phyloP scores from a whole-genome alignment of 495 filamentous ascomycete species.

The Elaphomyces granulatus region DNA sequence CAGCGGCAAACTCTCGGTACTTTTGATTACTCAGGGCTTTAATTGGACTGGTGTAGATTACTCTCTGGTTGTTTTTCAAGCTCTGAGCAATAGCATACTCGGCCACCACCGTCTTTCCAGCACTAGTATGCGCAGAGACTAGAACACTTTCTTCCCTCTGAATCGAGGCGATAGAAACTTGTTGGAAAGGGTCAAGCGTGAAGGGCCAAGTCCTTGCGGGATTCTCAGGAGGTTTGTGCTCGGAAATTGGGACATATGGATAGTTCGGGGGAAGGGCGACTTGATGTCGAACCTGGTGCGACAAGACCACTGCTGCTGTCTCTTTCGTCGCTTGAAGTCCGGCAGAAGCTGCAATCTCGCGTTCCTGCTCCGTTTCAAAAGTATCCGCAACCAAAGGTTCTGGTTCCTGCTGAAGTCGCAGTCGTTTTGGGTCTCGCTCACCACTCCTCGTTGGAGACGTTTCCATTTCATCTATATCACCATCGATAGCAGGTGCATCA shows the following conservation, averaged over 20 bases:
- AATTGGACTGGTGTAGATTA: constrained; percentile 98
- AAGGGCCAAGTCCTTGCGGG: constrained; percentile 78
- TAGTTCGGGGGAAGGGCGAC: constrained; percentile 88
- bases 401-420: constrained; percentile 53
- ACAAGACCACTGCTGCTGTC: constrained; percentile 55
- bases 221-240: constrained; percentile 72
- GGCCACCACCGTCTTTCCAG: constrained; percentile 94
- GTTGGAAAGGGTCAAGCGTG: constrained; percentile 92
- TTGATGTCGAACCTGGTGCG: constrained; percentile 96
- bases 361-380: constrained; percentile 90
- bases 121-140: constrained; percentile 93
- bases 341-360: constrained; percentile 68
- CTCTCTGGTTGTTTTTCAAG: constrained; percentile 89
- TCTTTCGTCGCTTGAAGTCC: constrained; percentile 65
- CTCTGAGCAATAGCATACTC: constrained; percentile 98
- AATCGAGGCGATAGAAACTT: constrained; percentile 82
- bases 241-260: constrained; percentile 78
- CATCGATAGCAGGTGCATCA: constrained; percentile 21
- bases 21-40: constrained; percentile 98
- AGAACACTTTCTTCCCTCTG: constrained; percentile 90
- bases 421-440: constrained; percentile 55
- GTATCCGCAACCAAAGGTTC: constrained; percentile 82
- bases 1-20: constrained; percentile 85
- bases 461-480: constrained; percentile 11
- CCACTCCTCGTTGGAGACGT: constrained; percentile 22